Base-by-base conservation (phyloP, 1,284 basidiomycete species). In the Omphalotus olearius region DNA sequence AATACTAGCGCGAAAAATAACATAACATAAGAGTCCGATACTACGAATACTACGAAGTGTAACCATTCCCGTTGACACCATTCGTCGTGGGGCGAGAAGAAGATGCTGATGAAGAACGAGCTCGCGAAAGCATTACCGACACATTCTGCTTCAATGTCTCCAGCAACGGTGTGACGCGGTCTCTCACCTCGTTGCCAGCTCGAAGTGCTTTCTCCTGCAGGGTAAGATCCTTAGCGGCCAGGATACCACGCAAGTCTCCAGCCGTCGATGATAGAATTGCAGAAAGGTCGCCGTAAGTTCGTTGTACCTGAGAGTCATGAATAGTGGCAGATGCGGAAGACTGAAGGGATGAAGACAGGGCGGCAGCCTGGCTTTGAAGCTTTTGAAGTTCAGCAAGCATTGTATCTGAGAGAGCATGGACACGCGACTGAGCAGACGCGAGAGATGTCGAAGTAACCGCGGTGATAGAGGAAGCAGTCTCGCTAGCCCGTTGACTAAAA, bases 331-430 rank as follows among this genome's bases (percentile, higher is more conserved):
- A 67, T 61, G 79, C 75, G 4, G 75, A 71, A 2, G 73, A 63
- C 58, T 83, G 80, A 28, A 85, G 67, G 30, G 82, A 77, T 0
- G 76, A 64, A 6, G 83, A 76, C 39, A 86, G 72, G 3, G 75
- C 63, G 4, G 75, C 63, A 28, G 82, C 78, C 13, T 84, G 81
- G 11, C 74, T 61, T 63, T 86, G 85, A 41, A 89, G 71, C 52
- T 77, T 80, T 57, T 82, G 76, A 41, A 89, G 73, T 58, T 88
- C 82, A 18, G 63, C 50, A 43, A 87, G 66, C 80, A 89, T 74
- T 42, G 64, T 73, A 40, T 78, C 73, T 50, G 74, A 75, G 36
- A 81, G 69, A 0, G 66, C 53, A 53, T 76, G 70, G 17, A 76
- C 48, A 64, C 72, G 56, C 30, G 66, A 58, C 55, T 78, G 75